A percentile compares a stretch with the other conserved stretches of the same genome.
These are phyloP conservation scores for Leishmania turanica DNA, from an alignment of 208 protist species.

Conservation along the genomic window DNA sequence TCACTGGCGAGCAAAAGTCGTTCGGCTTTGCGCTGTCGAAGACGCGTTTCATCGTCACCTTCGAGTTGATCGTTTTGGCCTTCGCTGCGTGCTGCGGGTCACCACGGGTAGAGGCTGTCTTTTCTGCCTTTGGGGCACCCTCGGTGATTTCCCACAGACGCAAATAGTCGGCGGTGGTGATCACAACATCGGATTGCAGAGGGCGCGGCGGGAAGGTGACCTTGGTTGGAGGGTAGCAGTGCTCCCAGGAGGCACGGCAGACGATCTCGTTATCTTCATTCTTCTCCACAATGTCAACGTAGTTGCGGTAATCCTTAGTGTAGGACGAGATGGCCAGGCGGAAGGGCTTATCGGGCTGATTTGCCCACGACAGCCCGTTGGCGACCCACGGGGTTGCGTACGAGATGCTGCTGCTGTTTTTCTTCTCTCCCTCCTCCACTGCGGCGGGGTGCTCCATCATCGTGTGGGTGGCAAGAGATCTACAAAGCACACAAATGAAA, in stretches of 20 bases:
- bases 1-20: slow-evolving; percentile 98
- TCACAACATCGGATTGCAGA: slow-evolving; percentile 91
- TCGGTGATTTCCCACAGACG: slow-evolving; percentile 96
- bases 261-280: slow-evolving; percentile 67
- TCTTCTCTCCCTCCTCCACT: slow-evolving; percentile 21
- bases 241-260: slow-evolving; percentile 91
- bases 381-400: slow-evolving; percentile 96
- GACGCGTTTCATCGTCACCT: slow-evolving; percentile 91
- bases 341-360: slow-evolving; percentile 37
- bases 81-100: slow-evolving; percentile 23
- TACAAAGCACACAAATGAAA: background rate
- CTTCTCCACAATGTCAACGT: slow-evolving; percentile 91
- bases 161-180: slow-evolving; percentile 98
- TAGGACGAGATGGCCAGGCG: slow-evolving; percentile 96
- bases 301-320: slow-evolving; percentile 96
- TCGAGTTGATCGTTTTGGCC: slow-evolving; percentile 52
- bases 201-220: slow-evolving; percentile 95
- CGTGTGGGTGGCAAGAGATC: background rate
- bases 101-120: slow-evolving; percentile 2
- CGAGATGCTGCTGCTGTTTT: slow-evolving; percentile 60
- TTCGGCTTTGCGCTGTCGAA: slow-evolving; percentile 87
- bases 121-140: slow-evolving; percentile 21
- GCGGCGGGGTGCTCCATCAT: slow-evolving; percentile 12
- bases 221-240: slow-evolving; percentile 97
- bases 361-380: slow-evolving; percentile 94